These are phyloP conservation scores for Debaryomycetaceae sp. DNA, from an alignment of 1,139 yeast species.

Conservation along the genomic window DNA sequence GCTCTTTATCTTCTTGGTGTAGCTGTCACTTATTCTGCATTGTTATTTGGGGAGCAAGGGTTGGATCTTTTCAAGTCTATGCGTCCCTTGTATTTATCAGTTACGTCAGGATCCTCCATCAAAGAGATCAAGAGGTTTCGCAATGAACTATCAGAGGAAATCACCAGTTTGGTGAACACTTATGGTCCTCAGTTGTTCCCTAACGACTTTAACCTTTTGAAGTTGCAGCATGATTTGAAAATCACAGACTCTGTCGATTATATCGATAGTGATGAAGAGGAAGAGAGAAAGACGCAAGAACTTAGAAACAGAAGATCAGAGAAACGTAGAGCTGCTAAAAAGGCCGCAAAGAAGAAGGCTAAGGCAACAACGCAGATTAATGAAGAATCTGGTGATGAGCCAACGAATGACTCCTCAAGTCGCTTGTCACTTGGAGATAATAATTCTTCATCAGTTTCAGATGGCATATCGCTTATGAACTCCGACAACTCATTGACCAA, in stretches of 20 bases:
- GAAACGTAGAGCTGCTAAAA: conserved; percentile 19
- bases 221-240: conserved; percentile 30
- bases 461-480: conserved; percentile 51
- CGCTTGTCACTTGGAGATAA: conserved; percentile 20
- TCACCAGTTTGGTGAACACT: conserved; percentile 43
- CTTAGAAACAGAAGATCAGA: conserved; percentile 44
- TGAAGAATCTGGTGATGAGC: conserved; percentile 3
- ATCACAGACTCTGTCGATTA: conserved; percentile 22
- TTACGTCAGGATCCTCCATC: conserved; percentile 60
- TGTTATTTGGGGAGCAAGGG: conserved; percentile 89
- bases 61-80: conserved; percentile 81
- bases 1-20: conserved; percentile 57
- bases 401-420: conserved; percentile 15
- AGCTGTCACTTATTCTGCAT: conserved; percentile 77
- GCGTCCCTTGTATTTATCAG: conserved; percentile 74
- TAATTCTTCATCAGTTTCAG: conserved; percentile 40
- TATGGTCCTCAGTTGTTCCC: conserved; percentile 46
- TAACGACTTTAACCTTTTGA: conserved; percentile 43
- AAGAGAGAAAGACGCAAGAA: conserved; percentile 53
- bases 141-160: conserved; percentile 37
- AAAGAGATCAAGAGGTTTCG: conserved; percentile 45
- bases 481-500: conserved; percentile 53
- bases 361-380: conserved; percentile 1
- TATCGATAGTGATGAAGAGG: conserved; percentile 50
- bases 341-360: conserved; percentile 13